Conservation (phyloP, 169 alveolate species). For the Cryptosporidium parvum region DNA sequence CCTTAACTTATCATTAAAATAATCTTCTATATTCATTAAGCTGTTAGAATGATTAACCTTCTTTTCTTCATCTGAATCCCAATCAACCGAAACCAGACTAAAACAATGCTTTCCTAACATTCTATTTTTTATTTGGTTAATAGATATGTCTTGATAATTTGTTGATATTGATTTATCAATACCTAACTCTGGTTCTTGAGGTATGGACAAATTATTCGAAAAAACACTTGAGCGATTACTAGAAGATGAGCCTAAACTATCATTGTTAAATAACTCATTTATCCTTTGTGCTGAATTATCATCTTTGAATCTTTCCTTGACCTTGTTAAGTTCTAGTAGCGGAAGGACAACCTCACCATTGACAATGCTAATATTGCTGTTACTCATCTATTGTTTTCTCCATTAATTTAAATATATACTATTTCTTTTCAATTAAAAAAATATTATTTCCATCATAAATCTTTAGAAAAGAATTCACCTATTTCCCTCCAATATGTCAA, state of each 20-base stretch:
- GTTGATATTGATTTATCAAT: constrained; percentile 18
- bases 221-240: constrained; percentile 28
- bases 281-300: constrained; percentile 16
- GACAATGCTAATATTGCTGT: background rate
- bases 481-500: background rate
- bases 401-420: background rate
- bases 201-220: constrained; percentile 37
- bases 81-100: constrained; percentile 4
- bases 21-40: constrained; percentile 21
- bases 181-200: constrained; percentile 56
- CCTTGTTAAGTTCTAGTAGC: constrained; percentile 20
- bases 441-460: constrained; percentile 7
- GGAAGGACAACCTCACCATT: constrained; percentile 37
- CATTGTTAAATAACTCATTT: constrained; percentile 15
- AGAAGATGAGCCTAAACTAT: constrained; percentile 2
- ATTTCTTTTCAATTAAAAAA: background rate
- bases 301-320: constrained; percentile 49
- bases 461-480: background rate
- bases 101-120: constrained; percentile 42
- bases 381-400: constrained; percentile 23
- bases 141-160: constrained; percentile 43
- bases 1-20: background rate
- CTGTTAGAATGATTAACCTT: constrained; percentile 10
- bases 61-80: constrained; percentile 8
- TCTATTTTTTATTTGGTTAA: constrained; percentile 51